These are phyloP conservation scores for Rasamsonia emersonii DNA, from an alignment of 2,329 filamentous ascomycete species.

Conservation along the genomic window DNA sequence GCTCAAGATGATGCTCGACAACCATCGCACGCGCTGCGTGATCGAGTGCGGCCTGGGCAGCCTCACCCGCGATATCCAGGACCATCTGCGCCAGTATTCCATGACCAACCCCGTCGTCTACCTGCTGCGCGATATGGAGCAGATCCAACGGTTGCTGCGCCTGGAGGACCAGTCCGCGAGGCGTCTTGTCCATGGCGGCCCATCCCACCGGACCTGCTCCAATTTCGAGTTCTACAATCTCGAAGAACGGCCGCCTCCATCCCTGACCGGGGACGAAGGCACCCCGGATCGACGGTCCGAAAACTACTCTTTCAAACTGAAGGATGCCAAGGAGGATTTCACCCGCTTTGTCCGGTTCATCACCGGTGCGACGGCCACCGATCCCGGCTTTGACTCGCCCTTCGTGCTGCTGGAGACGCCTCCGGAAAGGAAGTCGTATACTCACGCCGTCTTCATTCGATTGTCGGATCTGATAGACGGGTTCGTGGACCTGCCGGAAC, in stretches of 20 bases:
- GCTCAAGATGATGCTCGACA: conserved; percentile 35
- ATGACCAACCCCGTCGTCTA: conserved; percentile 34
- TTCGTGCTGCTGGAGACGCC: conserved; percentile 53
- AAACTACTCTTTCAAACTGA: conserved; percentile 41
- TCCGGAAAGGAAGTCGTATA: conserved; percentile 47
- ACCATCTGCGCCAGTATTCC: conserved; percentile 29
- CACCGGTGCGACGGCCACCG: conserved; percentile 44
- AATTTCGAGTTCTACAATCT: conserved; percentile 42
- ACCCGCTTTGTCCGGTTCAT: conserved; percentile 51
- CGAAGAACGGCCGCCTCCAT: conserved; percentile 32
- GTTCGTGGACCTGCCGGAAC: conserved; percentile 38
- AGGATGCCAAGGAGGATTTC: conserved; percentile 52
- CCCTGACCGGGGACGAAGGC: conserved; percentile 20
- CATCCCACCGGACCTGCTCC: conserved; percentile 39
- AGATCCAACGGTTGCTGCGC: conserved; percentile 33
- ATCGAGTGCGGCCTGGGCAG: conserved; percentile 37
- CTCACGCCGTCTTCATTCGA: conserved; percentile 32
- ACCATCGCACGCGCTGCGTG: conserved; percentile 33
- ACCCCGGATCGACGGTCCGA: conserved; percentile 37
- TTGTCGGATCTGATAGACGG: conserved; percentile 26
- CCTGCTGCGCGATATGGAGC: conserved; percentile 32
- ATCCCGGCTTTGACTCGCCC: conserved; percentile 49
- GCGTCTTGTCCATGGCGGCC: conserved; percentile 36
- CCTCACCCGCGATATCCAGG: conserved; percentile 34
- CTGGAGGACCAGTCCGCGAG: conserved; percentile 36